These are phyloP conservation scores for Cladophialophora carrionii DNA, from an alignment of 2,329 filamentous ascomycete species.

Conservation along the genomic window DNA sequence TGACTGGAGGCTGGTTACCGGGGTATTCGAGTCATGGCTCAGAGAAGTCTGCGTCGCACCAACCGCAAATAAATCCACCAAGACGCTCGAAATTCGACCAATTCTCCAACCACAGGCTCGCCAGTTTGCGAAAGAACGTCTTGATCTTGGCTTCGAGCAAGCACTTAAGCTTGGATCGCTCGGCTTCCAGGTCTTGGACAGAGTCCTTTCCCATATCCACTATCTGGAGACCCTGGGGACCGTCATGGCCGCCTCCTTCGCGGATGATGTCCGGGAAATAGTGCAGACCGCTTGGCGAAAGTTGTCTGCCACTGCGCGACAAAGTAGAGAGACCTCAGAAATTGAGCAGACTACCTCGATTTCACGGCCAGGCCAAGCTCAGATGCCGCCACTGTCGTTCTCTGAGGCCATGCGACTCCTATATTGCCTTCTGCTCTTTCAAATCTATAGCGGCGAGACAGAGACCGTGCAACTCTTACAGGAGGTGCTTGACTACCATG, in stretches of 20 bases:
- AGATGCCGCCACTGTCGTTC: slow-evolving; percentile 46
- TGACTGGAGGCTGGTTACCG: slow-evolving; percentile 8
- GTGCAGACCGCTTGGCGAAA: slow-evolving; percentile 50
- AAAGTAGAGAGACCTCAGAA: slow-evolving; percentile 46
- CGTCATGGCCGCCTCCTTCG: slow-evolving; percentile 21
- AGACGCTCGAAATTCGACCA: neutral
- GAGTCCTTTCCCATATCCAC: slow-evolving; percentile 15
- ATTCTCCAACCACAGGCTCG: slow-evolving; percentile 17
- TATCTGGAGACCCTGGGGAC: slow-evolving; percentile 9
- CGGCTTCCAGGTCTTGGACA: slow-evolving; percentile 14
- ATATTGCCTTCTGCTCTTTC: slow-evolving; percentile 80
- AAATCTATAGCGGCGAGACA: slow-evolving; percentile 85
- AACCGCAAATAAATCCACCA: neutral
- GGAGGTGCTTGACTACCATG: slow-evolving; percentile 77
- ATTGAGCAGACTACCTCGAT: slow-evolving; percentile 34
- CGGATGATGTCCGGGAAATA: slow-evolving; percentile 24
- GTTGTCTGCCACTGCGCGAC: slow-evolving; percentile 40
- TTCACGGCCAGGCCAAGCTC: slow-evolving; percentile 38
- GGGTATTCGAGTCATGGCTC: slow-evolving; percentile 11
- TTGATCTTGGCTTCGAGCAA: slow-evolving; percentile 29
- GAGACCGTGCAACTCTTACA: slow-evolving; percentile 82
- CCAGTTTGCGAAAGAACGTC: slow-evolving; percentile 25
- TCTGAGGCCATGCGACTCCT: slow-evolving; percentile 74
- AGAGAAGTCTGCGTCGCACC: slow-evolving; percentile 14
- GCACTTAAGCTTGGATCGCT: slow-evolving; percentile 24